These are phyloP conservation scores for Litsea cubeba DNA, from an alignment of 164 flowering plant genomes.

Conservation along the genomic window DNA sequence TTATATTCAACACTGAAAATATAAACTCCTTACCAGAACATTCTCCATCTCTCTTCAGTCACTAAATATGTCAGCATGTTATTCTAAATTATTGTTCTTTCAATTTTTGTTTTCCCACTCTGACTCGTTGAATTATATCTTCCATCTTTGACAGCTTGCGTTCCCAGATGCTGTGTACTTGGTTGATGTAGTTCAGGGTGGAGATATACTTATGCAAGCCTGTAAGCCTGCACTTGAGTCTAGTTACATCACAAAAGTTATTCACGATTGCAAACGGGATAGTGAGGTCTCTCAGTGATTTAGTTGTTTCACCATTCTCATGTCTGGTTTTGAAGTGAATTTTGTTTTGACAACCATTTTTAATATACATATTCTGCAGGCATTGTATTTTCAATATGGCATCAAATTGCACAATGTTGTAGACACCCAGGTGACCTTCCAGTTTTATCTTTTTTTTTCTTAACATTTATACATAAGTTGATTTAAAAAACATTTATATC, in stretches of 20 bases:
- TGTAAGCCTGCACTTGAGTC: slow-evolving; percentile 99
- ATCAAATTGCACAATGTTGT: slow-evolving; percentile 81
- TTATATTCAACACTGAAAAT: too few species aligned
- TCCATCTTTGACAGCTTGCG: slow-evolving; percentile 60
- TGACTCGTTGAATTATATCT: not conserved
- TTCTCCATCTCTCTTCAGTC: not conserved
- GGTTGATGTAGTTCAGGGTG: slow-evolving; percentile 88
- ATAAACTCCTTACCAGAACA: not conserved
- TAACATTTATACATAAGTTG: too few species aligned
- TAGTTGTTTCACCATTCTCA: slow-evolving; percentile 5
- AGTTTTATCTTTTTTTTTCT: not conserved
- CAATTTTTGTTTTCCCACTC: not conserved
- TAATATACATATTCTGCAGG: slow-evolving; percentile 39
- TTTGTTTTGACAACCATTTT: slow-evolving; percentile 1
- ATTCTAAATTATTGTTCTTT: not conserved
- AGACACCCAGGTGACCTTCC: slow-evolving; percentile 75
- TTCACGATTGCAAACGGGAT: slow-evolving; percentile 98
- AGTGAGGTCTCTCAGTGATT: slow-evolving; percentile 71
- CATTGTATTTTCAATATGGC: slow-evolving; percentile 80
- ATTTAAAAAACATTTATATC: too few species aligned
- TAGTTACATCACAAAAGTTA: slow-evolving; percentile 82
- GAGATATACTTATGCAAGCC: slow-evolving; percentile 67
- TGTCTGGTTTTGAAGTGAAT: not conserved
- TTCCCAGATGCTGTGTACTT: slow-evolving; percentile 85
- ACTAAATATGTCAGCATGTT: not conserved